phyloP scores from a whole-genome alignment of 176 grass and related monocot genomes.

The Avena atlantica region DNA sequence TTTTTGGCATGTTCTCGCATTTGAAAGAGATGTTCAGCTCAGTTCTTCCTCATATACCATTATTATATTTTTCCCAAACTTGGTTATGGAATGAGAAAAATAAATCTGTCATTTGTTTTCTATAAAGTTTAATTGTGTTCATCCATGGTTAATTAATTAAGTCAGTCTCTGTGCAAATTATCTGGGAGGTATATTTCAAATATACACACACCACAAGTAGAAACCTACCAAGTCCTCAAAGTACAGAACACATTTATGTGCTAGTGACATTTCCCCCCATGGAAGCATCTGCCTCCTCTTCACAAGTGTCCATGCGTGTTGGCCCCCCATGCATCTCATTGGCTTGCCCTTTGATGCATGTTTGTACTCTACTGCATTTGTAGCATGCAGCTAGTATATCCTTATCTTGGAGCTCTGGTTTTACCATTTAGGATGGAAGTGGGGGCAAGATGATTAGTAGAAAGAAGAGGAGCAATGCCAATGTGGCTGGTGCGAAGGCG shows the following conservation, averaged over 20 bases:
- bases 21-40: not conserved
- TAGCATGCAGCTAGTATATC: not conserved
- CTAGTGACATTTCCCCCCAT: not conserved
- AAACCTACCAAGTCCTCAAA: conserved; percentile 3
- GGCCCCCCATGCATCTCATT: not conserved
- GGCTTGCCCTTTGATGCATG: not conserved
- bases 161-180: conserved; percentile 14
- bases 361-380: conserved; percentile 15
- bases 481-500: conserved; percentile 31
- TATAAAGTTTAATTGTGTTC: not conserved
- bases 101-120: not conserved
- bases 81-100: not conserved
- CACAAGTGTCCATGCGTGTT: not conserved
- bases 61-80: not conserved
- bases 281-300: not conserved
- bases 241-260: not conserved
- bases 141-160: not conserved
- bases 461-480: conserved; percentile 32
- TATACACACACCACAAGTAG: not conserved
- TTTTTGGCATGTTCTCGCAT: not conserved
- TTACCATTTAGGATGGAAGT: conserved; percentile 32
- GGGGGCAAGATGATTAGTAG: conserved; percentile 36
- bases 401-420: conserved; percentile 6
- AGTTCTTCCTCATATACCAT: not conserved
- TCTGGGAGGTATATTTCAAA: not conserved